Base-by-base conservation (phyloP, 2,329 filamentous ascomycete species). In the Pestalotiopsis sp. region DNA sequence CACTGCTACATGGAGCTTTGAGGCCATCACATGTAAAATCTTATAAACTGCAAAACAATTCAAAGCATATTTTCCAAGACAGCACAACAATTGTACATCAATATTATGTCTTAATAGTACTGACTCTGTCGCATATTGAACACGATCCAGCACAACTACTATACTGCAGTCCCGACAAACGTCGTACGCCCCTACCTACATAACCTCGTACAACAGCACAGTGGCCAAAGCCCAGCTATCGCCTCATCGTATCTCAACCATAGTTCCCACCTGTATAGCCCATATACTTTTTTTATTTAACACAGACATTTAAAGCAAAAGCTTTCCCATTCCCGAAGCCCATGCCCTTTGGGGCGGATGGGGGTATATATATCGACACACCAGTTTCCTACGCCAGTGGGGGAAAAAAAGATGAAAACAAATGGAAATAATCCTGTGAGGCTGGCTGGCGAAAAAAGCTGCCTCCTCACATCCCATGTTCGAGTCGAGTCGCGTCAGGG, bases 281-380 rank as follows among this genome's bases (percentile, higher is more conserved):
- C 59, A 36, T 20, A n/a, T 36, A 20, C 31, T 61, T 61, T 61
- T 61, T 61, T 38, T 14, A n/a, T 59, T 59, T 36, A 59, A 59
- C 57, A 61, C 25, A 38, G 4, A 27, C 59, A 61, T 39, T 38
- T 17, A 27, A 39, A 61, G n/a, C 59, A 20, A 61, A 38, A 61
- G n/a, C n/a, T 61, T 61, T 61, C 59, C 59, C 27, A 38, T 20
- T 36, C 59, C 59, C 59, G 27, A 31, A 61, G 31, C 59, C 59
- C 59, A 59, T 31, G 4, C 31, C 36, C 27, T 4, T 38, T 61
- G 61, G 61, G 61, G 23, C 61, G 38, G 7, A 49, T 64, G 41
- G 61, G 61, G 61, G 61, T 62, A 49, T 64, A 64, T 64, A 64
- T 64, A 64, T 38, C 61, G 23, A 49, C 39, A 62, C 59, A 64